Base-by-base conservation (phyloP, 2,329 filamentous ascomycete species). In the Hymenoscyphus fructigenus region DNA sequence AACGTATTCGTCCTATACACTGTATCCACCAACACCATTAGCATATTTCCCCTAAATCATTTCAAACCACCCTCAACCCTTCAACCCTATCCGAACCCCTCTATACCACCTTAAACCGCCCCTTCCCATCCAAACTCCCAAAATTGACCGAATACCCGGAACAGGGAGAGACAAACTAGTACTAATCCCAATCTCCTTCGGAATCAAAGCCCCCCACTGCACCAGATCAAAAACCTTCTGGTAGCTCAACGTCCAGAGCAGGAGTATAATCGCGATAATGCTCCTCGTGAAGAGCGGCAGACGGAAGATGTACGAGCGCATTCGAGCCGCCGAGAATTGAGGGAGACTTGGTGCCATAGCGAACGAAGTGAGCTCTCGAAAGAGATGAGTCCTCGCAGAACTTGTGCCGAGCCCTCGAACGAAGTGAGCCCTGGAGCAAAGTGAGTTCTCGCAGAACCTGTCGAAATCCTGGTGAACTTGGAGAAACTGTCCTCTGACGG, bases 1-100 rank as follows among this genome's bases (percentile, higher is more conserved):
- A 92, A 99, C 0, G 94, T 96, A 76, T 97, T 97, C 41, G 96
- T 84, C 67, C 95, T 89, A 78, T 97, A 94, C 81, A 96, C 93
- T 97, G 76, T 61, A 60, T 26, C 44, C 57, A 26, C 32, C 7
- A 26, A 34, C 15, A 70, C 61, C 61, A 56, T 53, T 28, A 58
- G 28, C 41, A 41, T 12, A 14, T 12, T 15, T 1, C 29, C n/a
- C n/a, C n/a, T n/a, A n/a, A n/a, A 44, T 44, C 38, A 17, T 17
- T 44, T 6, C 17, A 47, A 47, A 6, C 15, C 41, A 47, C 7
- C n/a, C n/a, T n/a, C n/a, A n/a, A n/a, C n/a, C n/a, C n/a, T n/a
- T n/a, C n/a, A n/a, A 29, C 28, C 28, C 28, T 29, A 29, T 29
- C 5, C 28, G 5, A 29, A 29, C 28, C 3, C 3, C 28, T 5